These are phyloP conservation scores for Cardamine chenopodiifolia DNA, from an alignment of 345 rosid species.

Conservation along the genomic window DNA sequence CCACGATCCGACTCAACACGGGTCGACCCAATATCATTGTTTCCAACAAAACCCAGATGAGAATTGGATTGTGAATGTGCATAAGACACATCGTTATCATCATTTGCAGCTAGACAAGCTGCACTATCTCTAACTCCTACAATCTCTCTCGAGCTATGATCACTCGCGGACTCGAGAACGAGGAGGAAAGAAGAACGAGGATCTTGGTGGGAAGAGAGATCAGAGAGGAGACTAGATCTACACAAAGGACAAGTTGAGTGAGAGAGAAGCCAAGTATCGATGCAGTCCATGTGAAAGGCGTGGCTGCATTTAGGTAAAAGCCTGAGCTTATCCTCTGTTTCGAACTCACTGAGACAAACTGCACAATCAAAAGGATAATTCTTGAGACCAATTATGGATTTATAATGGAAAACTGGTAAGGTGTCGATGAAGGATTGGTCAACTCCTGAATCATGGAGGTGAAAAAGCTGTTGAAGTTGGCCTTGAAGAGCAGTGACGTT, in stretches of 20 bases:
- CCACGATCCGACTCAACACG: conserved; percentile 43
- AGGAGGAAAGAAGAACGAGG: conserved; percentile 64
- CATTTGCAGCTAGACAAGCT: conserved; percentile 29
- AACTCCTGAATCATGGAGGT: conserved; percentile 93
- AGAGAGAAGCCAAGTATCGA: conserved; percentile 97
- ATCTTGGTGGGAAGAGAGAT: conserved; percentile 55
- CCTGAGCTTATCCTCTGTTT: conserved; percentile 86
- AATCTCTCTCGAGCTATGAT: conserved; percentile 79
- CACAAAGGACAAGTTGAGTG: conserved; percentile 99
- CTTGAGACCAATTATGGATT: conserved; percentile 68
- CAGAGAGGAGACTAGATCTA: conserved; percentile 74
- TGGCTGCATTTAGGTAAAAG: conserved; percentile 97
- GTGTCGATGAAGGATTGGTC: conserved; percentile 96
- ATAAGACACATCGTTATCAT: conserved; percentile 8
- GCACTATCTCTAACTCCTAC: conserved; percentile 48
- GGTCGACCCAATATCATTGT: conserved; percentile 45
- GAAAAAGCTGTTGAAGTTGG: conserved; percentile 92
- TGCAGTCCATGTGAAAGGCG: conserved; percentile 98
- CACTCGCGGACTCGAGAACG: conserved; percentile 87
- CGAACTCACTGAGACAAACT: conserved; percentile 96
- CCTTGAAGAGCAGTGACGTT: conserved; percentile 90
- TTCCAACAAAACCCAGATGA: conserved; percentile 19
- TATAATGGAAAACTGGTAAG: conserved; percentile 87
- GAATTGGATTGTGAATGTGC: conserved; percentile 47
- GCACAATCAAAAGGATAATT: conserved; percentile 89